Evolutionary conservation across 805 yeast species (phyloP), one percentile per base, ranked within the genome.

Genomic region (Metschnikowia vanudenii): DNA sequence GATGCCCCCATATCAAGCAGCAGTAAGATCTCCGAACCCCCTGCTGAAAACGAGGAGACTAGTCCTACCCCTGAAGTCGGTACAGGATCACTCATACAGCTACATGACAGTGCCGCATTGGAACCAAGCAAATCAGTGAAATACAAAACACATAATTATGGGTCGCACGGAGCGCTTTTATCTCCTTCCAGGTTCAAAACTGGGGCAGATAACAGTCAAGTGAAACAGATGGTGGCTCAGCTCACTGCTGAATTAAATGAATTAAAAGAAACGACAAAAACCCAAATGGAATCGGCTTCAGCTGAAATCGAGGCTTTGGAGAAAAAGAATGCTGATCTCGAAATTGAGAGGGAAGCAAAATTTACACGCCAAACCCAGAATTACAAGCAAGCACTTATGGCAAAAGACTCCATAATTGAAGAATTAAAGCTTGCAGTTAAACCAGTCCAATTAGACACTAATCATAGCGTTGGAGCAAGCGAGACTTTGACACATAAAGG

Each of bases 251-350:
- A 72, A 42, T 56, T 72, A 43, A 58, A 51, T 28, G 60, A 61
- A 19, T 62, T 71, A 50, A 66, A 59, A 43, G 46, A 58, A 3
- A 51, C 67, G 1, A 59, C 75, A 19, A 73, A 71, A 46, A 63
- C 64, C 4, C 83, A 81, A 52, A 82, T 85, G 51, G 71, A 68
- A 41, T 66, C 71, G 41, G 91, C 90, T 0, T 77, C 81, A 53
- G 73, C 73, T 16, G 76, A 75, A 46, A 81, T 85, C 18, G 63
- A 62, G 18, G 56, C 57, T 17, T 65, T 85, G 30, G 87, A 82
- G 48, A 24, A 46, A 12, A 70, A 73, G 46, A 39, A 49, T 46
- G 9, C 18, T n/a, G 31, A 20, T 20, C 45, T 53, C 26, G 43
- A 42, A 17, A 29, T 10, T 22, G 41, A 45, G 5, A n/a, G 14